Evolutionary conservation across 176 grass and related monocot genomes (phyloP).

Genomic region (Triticum urartu): DNA sequence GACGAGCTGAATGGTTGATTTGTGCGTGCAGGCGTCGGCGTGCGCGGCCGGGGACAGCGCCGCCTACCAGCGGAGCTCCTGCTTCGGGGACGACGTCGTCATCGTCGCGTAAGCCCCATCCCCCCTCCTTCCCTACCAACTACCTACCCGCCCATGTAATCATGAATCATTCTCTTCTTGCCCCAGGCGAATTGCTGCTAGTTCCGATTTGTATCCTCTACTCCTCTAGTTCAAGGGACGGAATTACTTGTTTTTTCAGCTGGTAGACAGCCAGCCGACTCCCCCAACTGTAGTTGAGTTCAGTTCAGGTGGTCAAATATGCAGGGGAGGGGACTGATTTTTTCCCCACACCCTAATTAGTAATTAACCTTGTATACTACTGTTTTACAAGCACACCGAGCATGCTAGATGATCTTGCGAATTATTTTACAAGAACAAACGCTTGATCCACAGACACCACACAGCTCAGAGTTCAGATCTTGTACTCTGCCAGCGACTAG

Average conservation of each 20-base stretch:
- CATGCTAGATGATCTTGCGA: neutral
- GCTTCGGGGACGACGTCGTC: constrained; percentile 82
- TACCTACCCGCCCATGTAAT: no score
- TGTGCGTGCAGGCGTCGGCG: constrained; percentile 43
- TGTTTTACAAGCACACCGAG: neutral
- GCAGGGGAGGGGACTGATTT: neutral
- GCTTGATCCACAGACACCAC: neutral
- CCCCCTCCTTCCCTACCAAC: neutral
- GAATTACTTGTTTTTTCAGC: neutral
- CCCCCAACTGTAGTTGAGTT: neutral
- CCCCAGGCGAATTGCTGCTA: no score
- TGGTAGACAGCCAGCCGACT: neutral
- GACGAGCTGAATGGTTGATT: neutral
- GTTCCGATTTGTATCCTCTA: neutral
- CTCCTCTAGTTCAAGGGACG: neutral
- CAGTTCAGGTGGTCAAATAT: neutral
- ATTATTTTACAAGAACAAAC: neutral
- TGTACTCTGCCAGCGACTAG: neutral
- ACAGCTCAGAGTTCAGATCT: neutral
- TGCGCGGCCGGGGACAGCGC: constrained; percentile 95
- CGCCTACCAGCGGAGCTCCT: constrained; percentile 70
- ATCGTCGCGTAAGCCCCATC: constrained; percentile 68
- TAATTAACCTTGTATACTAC: neutral
- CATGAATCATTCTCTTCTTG: neutral
- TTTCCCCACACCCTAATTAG: neutral